These are phyloP conservation scores for Solanum pennellii DNA, from an alignment of 257 asterid genomes.

Conservation along the genomic window DNA sequence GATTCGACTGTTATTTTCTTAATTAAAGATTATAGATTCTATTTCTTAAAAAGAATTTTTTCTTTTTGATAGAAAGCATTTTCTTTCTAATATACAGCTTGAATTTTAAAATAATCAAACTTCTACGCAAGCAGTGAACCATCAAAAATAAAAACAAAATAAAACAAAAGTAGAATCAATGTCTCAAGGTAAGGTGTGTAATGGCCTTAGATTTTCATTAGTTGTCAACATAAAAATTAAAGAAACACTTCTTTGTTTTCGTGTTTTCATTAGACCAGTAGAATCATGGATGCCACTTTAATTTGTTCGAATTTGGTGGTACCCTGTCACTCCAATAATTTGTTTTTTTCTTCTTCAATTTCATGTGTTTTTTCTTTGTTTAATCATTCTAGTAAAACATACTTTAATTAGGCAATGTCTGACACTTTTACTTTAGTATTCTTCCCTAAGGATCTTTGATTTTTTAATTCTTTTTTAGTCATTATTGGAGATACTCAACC, in stretches of 20 bases:
- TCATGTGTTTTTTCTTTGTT: not conserved
- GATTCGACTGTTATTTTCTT: no score
- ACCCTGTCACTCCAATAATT: not conserved
- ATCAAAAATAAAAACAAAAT: no score
- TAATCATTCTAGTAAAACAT: not conserved
- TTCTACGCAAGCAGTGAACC: not conserved
- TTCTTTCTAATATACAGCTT: rapidly evolving
- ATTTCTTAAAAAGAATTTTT: no score
- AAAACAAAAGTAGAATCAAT: not conserved
- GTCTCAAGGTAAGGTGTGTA: not conserved
- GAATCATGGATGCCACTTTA: not conserved
- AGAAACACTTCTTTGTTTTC: not conserved
- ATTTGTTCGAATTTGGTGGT: not conserved
- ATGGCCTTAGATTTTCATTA: not conserved
- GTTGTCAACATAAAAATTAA: no score
- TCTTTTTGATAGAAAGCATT: no score
- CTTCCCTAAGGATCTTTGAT: not conserved
- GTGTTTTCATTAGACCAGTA: not conserved
- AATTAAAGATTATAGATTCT: no score
- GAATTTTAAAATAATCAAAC: no score
- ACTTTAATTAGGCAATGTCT: not conserved
- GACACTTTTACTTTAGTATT: not conserved
- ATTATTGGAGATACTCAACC: not conserved
- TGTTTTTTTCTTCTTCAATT: not conserved
- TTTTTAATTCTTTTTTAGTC: not conserved